Evolutionary conservation across 1,284 basidiomycete genomes (phyloP).

Genomic region (Pisolithus thermaeus): DNA sequence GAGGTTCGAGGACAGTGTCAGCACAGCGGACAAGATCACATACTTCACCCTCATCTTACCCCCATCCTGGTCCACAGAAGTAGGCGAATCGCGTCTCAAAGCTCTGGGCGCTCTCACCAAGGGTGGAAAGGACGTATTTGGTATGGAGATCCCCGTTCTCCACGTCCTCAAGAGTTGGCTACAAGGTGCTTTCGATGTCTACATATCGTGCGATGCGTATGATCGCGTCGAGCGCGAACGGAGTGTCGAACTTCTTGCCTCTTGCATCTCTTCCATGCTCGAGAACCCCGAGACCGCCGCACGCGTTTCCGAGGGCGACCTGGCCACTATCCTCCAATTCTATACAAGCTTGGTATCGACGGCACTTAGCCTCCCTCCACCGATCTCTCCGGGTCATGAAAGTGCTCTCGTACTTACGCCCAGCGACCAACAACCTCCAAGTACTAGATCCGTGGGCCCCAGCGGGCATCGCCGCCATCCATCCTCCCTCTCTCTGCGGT

Average conservation of each 20-base stretch:
- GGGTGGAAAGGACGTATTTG: constrained; percentile 53
- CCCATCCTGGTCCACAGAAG: constrained; percentile 50
- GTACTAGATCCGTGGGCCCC: constrained; percentile 20
- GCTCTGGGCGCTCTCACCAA: constrained; percentile 57
- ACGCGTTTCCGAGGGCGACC: constrained; percentile 51
- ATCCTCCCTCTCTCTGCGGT: constrained; percentile 25
- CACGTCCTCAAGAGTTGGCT: constrained; percentile 58
- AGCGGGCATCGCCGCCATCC: constrained; percentile 50
- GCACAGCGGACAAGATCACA: constrained; percentile 51
- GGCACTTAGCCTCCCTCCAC: constrained; percentile 38
- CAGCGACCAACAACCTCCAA: constrained; percentile 22
- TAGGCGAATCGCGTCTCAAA: constrained; percentile 66
- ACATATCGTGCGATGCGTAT: constrained; percentile 34
- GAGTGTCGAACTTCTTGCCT: constrained; percentile 51
- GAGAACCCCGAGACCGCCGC: constrained; percentile 47
- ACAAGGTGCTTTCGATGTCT: constrained; percentile 51
- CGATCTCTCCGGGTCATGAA: constrained; percentile 19
- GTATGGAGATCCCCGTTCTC: constrained; percentile 55
- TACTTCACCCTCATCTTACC: constrained; percentile 59
- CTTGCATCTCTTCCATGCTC: constrained; percentile 48
- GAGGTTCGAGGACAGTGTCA: constrained; percentile 41
- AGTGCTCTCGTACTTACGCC: constrained; percentile 22
- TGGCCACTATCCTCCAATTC: constrained; percentile 48
- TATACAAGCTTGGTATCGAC: constrained; percentile 53
- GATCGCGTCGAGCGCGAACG: constrained; percentile 56